Conservation (phyloP, 1,284 basidiomycete genomes). For the Sparassis latifolia region DNA sequence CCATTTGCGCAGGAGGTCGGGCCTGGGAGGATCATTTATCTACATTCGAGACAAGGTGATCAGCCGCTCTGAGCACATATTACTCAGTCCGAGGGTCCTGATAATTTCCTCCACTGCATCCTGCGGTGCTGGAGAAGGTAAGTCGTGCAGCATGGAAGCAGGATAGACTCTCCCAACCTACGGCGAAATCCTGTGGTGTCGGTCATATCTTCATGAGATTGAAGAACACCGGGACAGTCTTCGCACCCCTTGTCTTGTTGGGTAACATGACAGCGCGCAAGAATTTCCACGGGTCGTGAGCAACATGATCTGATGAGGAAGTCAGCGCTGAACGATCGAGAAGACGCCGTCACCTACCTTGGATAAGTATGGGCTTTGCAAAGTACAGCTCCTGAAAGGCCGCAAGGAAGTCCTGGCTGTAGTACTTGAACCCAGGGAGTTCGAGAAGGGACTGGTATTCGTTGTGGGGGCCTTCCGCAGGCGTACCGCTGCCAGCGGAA, state of each 20-base stretch:
- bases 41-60: slow-evolving; percentile 41
- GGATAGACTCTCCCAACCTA: slow-evolving; percentile 27
- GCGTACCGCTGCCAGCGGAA: neutral
- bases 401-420: slow-evolving; percentile 9
- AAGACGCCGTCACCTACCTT: slow-evolving; percentile 8
- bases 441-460: neutral
- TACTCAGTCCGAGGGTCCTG: slow-evolving; percentile 46
- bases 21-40: slow-evolving; percentile 33
- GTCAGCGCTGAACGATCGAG: neutral
- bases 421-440: slow-evolving; percentile 7
- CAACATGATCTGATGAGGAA: slow-evolving; percentile 34
- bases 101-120: slow-evolving; percentile 37
- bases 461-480: neutral
- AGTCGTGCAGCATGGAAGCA: slow-evolving; percentile 1
- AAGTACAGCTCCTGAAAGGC: slow-evolving; percentile 11
- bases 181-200: slow-evolving; percentile 40
- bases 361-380: slow-evolving; percentile 19
- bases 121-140: slow-evolving; percentile 23
- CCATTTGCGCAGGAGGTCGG: slow-evolving; percentile 15
- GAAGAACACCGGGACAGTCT: slow-evolving; percentile 51
- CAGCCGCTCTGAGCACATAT: slow-evolving; percentile 43
- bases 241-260: slow-evolving; percentile 47
- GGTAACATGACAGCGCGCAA: slow-evolving; percentile 47
- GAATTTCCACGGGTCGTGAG: slow-evolving; percentile 47
- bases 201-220: slow-evolving; percentile 46